Evolutionary conservation across 768 basidiomycete species (phyloP), one percentile per base, ranked within the genome.

Genomic region (Auriscalpium orientale): DNA sequence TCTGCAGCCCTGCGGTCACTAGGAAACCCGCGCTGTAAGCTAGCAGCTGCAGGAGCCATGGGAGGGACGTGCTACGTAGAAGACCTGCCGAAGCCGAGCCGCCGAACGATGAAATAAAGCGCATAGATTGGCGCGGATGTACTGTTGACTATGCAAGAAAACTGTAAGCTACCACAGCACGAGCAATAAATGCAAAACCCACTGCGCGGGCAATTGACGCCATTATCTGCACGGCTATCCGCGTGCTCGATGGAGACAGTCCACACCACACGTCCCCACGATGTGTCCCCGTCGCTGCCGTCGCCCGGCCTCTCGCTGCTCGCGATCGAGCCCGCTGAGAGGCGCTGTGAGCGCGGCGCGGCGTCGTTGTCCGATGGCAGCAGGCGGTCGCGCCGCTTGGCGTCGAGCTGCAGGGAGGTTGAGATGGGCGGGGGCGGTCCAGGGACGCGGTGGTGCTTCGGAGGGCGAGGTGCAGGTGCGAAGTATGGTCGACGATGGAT

Each of bases 401-500:
- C 2, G 4, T 28, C 28, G 28, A 28, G 28, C 28, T 28, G 28
- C 15, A 15, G 36, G 49, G 47, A 37, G 56, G 49, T 3, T 0
- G 40, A 43, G 40, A 4, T 8, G 12, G 46, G 37, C 28, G 57
- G 56, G 15, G 44, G 54, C 13, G 3, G 13, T 43, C 40, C 1
- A 68, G 66, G 1, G 68, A 64, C 28, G 62, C 57, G 3, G 46
- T 20, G 20, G 49, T 20, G 48, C 33, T 40, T 10, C 38, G 48
- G 21, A 64, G 47, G 7, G 79, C 67, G 8, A 76, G 65, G 62
- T 79, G 72, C 11, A 89, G 69, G 52, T 84, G 76, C 8, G 79
- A 73, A 0, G 78, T 80, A 40, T 85, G 78, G 54, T 89, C 87
- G 21, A 57, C 60, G 33, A 89, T 66, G 11, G 82, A 80, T 16